phyloP scores from a whole-genome alignment of 2,329 filamentous ascomycete species.

The Alternaria longipes region DNA sequence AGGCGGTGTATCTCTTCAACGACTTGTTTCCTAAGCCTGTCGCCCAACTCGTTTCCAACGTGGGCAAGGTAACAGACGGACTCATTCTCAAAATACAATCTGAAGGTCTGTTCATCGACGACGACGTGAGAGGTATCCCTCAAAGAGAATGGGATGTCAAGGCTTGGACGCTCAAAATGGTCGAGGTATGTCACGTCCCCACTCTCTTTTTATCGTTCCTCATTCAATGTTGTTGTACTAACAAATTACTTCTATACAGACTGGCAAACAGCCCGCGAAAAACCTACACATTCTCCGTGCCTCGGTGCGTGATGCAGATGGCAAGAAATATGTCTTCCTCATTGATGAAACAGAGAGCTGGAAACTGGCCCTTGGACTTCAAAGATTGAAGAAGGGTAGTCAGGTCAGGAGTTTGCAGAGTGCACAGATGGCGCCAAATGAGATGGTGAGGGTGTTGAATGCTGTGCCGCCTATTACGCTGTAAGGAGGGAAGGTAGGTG shows the following conservation, averaged over 20 bases:
- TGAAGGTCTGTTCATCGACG: constrained; percentile 95
- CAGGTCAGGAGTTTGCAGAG: constrained; percentile 65
- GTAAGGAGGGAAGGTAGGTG: not conserved
- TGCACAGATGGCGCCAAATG: constrained; percentile 60
- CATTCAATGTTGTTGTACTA: constrained; percentile 14
- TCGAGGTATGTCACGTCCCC: constrained; percentile 65
- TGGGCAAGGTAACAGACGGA: constrained; percentile 87
- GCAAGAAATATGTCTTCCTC: constrained; percentile 69
- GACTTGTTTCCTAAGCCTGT: constrained; percentile 89
- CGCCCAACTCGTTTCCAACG: constrained; percentile 87
- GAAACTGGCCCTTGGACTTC: constrained; percentile 69
- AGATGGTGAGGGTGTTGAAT: constrained; percentile 53
- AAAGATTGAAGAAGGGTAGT: constrained; percentile 64
- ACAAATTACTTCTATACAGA: constrained; percentile 38
- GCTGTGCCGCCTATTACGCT: constrained; percentile 34
- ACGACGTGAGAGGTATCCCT: constrained; percentile 89
- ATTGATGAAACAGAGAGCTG: constrained; percentile 67
- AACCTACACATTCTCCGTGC: constrained; percentile 64
- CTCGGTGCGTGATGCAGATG: constrained; percentile 66
- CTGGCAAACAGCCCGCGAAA: constrained; percentile 57
- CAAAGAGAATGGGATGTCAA: constrained; percentile 99
- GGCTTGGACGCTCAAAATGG: constrained; percentile 92
- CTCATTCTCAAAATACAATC: constrained; percentile 91
- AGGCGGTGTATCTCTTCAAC: constrained; percentile 91
- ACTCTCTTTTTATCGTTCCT: not conserved